Evolutionary conservation across 768 basidiomycete genomes (phyloP), one percentile per base, ranked within the genome.

Genomic region (Aureoboletus auriporus): DNA sequence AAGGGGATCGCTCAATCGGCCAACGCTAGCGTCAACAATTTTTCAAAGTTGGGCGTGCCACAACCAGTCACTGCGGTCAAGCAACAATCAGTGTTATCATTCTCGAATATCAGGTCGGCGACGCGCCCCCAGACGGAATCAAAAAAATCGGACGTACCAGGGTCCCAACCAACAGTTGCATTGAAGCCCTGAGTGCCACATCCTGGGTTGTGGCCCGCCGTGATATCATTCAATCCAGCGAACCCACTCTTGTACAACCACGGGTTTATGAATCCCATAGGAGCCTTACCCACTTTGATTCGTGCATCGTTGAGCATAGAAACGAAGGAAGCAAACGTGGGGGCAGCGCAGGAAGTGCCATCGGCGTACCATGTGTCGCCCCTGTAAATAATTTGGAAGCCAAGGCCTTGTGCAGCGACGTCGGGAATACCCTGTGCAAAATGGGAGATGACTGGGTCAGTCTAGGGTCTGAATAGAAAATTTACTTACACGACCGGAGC

Each of bases 181-280:
- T 84, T 82, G 60, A 85, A 86, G 6, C 84, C 84, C 20, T 62
- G 56, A 1, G 84, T 86, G 6, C 82, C 82, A 59, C 84, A 86
- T 8, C 75, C 77, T 1, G 72, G 71, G 48, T 83, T 80, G 42
- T 74, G 74, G 1, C 84, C 84, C 9, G 57, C 44, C 0, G 77
- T 79, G 55, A 86, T 76, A 54, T 86, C 84, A 46, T 80, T 83
- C 46, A 86, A 67, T 1, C 56, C 59, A 6, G 47, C 12, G 13
- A 49, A 51, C 0, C 71, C 70, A n/a, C 35, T 51, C 17, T 56
- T 43, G 58, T 86, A 86, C 3, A 86, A 47, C 40, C 82, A 68
- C 2, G 82, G 84, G 61, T 86, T 86, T 51, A 87, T 66, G 66
- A 85, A 85, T 0, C 84, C 84, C 17, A 86, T 65, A 23, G 82